These are phyloP conservation scores for Auriculariales sp. DNA, from an alignment of 768 basidiomycete species.

Conservation along the genomic window DNA sequence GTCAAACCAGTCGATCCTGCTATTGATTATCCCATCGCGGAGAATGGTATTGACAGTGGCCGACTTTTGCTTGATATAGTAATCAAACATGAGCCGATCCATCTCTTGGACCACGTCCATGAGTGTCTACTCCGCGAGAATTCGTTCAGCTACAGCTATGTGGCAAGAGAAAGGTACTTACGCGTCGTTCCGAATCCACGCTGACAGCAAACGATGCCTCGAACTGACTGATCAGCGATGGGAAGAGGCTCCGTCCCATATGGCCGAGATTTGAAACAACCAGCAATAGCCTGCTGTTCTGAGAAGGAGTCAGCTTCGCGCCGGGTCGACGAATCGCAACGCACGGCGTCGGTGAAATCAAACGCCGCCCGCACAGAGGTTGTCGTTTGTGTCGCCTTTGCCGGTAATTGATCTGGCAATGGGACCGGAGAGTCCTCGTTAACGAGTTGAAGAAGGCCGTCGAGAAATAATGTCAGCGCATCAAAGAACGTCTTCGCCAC, in stretches of 20 bases:
- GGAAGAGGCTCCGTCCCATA: conserved; percentile 54
- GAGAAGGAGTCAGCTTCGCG: background rate
- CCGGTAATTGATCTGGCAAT: conserved; percentile 20
- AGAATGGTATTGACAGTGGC: conserved; percentile 50
- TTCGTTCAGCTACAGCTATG: background rate
- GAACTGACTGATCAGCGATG: conserved; percentile 66
- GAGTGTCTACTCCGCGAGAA: conserved; percentile 34
- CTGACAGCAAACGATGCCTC: conserved; percentile 61
- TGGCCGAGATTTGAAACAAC: conserved; percentile 82
- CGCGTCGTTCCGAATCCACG: conserved; percentile 59
- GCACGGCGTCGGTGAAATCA: conserved; percentile 48
- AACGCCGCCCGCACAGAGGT: conserved; percentile 29
- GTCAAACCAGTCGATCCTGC: conserved; percentile 85
- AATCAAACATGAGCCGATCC: conserved; percentile 80
- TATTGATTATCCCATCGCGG: conserved; percentile 64
- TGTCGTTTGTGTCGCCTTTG: conserved; percentile 13
- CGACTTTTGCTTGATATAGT: conserved; percentile 75
- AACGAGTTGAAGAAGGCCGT: conserved; percentile 71
- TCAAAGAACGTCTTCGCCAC: conserved; percentile 80
- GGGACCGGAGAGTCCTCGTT: conserved; percentile 46
- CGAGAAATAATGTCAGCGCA: conserved; percentile 68
- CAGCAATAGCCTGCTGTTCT: conserved; percentile 80
- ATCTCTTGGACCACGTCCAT: conserved; percentile 67
- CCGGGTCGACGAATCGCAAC: conserved; percentile 11
- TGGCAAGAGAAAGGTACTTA: conserved; percentile 15